These are phyloP conservation scores for Yarrowia sp. DNA, from an alignment of 805 yeast genomes.

Conservation along the genomic window DNA sequence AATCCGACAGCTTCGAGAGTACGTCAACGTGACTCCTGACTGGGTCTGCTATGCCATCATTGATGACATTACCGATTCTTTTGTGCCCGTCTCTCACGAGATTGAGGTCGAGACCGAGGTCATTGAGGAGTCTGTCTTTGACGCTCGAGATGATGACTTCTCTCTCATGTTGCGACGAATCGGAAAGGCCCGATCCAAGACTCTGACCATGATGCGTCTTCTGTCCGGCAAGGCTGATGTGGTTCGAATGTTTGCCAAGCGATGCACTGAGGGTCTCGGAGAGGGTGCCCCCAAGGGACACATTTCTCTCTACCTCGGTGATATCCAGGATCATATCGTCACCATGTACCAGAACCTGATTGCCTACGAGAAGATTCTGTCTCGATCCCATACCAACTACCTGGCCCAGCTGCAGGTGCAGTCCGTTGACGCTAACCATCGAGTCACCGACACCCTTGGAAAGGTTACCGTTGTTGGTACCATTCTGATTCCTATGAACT, in stretches of 20 bases:
- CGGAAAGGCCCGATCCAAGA: slow-evolving; percentile 86
- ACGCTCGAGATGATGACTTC: slow-evolving; percentile 71
- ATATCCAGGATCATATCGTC: slow-evolving; percentile 94
- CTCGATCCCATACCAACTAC: slow-evolving; percentile 88
- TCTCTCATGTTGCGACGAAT: slow-evolving; percentile 72
- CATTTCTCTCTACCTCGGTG: slow-evolving; percentile 88
- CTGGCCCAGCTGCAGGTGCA: slow-evolving; percentile 93
- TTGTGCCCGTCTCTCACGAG: slow-evolving; percentile 58
- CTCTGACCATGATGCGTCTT: slow-evolving; percentile 88
- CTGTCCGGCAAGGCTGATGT: slow-evolving; percentile 95
- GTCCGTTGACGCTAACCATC: slow-evolving; percentile 79
- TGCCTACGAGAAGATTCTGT: slow-evolving; percentile 89
- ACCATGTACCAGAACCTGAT: slow-evolving; percentile 91
- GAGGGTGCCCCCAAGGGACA: slow-evolving; percentile 72
- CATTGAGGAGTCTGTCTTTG: slow-evolving; percentile 78
- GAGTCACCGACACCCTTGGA: slow-evolving; percentile 81
- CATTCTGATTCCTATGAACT: slow-evolving; percentile 83
- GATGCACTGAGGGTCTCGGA: slow-evolving; percentile 76
- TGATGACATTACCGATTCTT: slow-evolving; percentile 64
- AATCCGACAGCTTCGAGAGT: slow-evolving; percentile 60
- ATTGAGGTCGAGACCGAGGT: slow-evolving; percentile 64
- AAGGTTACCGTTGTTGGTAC: slow-evolving; percentile 91
- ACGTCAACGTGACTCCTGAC: slow-evolving; percentile 58
- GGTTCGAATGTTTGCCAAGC: slow-evolving; percentile 90
- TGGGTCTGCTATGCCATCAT: slow-evolving; percentile 67